Base-by-base conservation (phyloP, 192 early-diverging fungal species). In the Backusella macrospora region DNA sequence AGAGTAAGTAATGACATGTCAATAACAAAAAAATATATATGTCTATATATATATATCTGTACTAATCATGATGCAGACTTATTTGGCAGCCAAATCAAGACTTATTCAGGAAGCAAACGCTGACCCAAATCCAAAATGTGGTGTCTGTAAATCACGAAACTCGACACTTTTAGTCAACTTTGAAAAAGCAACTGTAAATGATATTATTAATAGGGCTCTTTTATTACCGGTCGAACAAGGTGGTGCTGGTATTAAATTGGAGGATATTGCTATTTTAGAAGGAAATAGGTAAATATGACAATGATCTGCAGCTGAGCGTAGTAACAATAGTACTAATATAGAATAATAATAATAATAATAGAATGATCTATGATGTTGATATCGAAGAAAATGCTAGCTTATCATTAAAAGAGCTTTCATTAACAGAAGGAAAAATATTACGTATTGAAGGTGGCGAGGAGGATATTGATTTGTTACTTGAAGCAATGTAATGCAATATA, bases 361-460 rank as follows among this genome's bases (percentile, higher is more conserved):
- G 90, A 71, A 83, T 96, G 18, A 74, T 98, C 59, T 96, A 96
- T 72, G 96, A 99, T 77, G 81, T 89, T 10, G 97, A 99, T 38
- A 94, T 92, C 72, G 93, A 96, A 37, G 96, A 98, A 64, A 95
- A 95, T 71, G 71, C 85, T 12, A 78, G 75, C 5, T 78, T 76
- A 52, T 75, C 89, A 0, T 80, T 97, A 59, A 79, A 83, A 18
- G 83, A 84, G 2, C 76, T 98, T 23, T 82, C 84, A 2, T 64
- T 98, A 8, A 76, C 71, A 42, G 80, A 91, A 71, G 88, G 88
- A 26, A 81, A 80, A 49, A 79, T 87, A 16, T 40, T 96, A 44
- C 80, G 85, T 37, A 81, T 95, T 13, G 83, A 86, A 43, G 92
- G 92, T 26, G 80, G 90, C 6, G 86, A 78, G 4, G 64, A 72